These are phyloP conservation scores for Avena sativa DNA, from an alignment of 176 grass and related monocot genomes.

Conservation along the genomic window DNA sequence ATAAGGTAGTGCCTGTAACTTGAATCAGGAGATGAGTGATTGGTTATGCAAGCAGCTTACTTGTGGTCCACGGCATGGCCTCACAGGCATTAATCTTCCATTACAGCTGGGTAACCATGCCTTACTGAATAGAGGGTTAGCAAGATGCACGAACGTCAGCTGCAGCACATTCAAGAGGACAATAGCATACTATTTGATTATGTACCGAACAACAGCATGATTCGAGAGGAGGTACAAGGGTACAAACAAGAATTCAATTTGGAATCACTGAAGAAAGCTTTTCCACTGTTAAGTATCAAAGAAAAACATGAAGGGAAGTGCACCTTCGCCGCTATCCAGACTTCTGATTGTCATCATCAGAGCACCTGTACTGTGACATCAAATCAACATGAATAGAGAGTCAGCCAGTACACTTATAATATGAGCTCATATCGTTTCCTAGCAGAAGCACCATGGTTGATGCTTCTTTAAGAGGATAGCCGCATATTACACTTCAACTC, in stretches of 20 bases:
- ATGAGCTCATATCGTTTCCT: background rate
- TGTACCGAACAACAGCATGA: background rate
- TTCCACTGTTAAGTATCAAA: background rate
- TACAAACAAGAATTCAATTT: background rate
- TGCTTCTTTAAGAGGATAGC: no score
- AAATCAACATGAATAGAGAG: constrained; percentile 1
- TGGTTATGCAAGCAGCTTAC: background rate
- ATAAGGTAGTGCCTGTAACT: constrained; percentile 13
- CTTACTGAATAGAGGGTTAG: background rate
- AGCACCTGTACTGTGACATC: background rate
- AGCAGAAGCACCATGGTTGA: background rate
- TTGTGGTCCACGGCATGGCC: background rate
- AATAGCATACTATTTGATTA: background rate
- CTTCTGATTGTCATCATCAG: constrained; percentile 29
- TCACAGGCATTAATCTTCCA: background rate
- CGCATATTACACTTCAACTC: background rate
- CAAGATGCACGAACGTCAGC: background rate
- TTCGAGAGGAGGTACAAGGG: background rate
- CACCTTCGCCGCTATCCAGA: background rate
- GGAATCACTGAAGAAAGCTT: background rate
- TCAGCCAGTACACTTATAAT: background rate
- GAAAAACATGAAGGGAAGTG: background rate
- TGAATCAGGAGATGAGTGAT: constrained; percentile 4
- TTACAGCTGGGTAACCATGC: constrained; percentile 1
- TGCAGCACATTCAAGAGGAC: constrained; percentile 4